These are phyloP conservation scores for Zymoseptoria tritici DNA, from an alignment of 2,329 filamentous ascomycete genomes.

Conservation along the genomic window DNA sequence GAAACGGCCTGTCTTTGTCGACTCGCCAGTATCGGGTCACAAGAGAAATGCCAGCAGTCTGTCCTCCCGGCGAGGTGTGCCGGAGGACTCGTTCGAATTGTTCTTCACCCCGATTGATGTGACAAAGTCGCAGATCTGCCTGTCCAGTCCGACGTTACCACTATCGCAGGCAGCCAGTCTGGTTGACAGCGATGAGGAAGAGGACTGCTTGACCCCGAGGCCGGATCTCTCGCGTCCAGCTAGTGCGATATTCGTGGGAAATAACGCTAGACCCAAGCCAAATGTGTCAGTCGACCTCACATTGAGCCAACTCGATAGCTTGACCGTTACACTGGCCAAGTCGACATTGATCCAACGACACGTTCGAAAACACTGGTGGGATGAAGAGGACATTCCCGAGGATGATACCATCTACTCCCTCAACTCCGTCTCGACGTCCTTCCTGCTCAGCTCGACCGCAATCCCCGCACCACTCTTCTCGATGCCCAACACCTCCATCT, in stretches of 20 bases:
- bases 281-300: constrained; percentile 13
- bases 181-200: constrained; percentile 13
- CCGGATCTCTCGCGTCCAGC: constrained; percentile 6
- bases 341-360: constrained; percentile 19
- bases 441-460: constrained; percentile 8
- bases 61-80: constrained; percentile 5
- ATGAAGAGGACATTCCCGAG: constrained; percentile 16
- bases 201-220: constrained; percentile 11
- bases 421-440: constrained; percentile 12
- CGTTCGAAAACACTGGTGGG: constrained; percentile 21
- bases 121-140: constrained; percentile 13
- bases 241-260: constrained; percentile 11
- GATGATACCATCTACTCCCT: constrained; percentile 15
- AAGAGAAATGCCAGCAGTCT: constrained; percentile 9
- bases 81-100: constrained; percentile 13
- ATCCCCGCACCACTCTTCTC: background rate
- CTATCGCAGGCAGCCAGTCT: background rate
- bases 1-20: background rate
- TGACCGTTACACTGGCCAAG: constrained; percentile 18
- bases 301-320: constrained; percentile 17
- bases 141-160: constrained; percentile 17
- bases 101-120: constrained; percentile 24
- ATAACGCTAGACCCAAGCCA: background rate
- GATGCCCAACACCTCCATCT: constrained; percentile 10
- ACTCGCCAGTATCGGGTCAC: background rate